Percentiles rank a stretch among this genome's conserved stretches.
These are phyloP conservation scores for Tilletia horrida DNA, from an alignment of 1,284 basidiomycete genomes.

Conservation along the genomic window DNA sequence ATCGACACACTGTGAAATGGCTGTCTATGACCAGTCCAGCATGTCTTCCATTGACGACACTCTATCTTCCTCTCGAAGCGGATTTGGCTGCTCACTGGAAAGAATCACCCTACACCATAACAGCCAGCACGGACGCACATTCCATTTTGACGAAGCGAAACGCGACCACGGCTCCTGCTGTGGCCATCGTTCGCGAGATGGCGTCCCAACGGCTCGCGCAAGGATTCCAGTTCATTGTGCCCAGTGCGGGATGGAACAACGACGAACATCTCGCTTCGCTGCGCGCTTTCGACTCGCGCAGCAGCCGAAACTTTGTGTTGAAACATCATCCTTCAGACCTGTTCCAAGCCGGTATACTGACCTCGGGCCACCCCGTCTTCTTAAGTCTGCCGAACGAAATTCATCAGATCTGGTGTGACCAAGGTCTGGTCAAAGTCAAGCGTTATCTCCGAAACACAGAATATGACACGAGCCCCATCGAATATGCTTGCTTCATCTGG, in stretches of 20 bases:
- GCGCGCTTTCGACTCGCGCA: neutral
- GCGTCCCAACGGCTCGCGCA: conserved; percentile 84
- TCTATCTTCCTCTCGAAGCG: conserved; percentile 57
- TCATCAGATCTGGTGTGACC: conserved; percentile 79
- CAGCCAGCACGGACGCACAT: conserved; percentile 45
- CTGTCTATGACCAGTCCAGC: conserved; percentile 64
- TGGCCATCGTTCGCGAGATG: conserved; percentile 82
- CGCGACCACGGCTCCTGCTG: conserved; percentile 67
- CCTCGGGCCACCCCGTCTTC: conserved; percentile 66
- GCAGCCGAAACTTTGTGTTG: conserved; percentile 25
- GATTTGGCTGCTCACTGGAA: conserved; percentile 49
- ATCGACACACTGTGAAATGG: conserved; percentile 90
- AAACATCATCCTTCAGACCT: conserved; percentile 48
- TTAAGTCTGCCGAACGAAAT: conserved; percentile 93
- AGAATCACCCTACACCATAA: conserved; percentile 51
- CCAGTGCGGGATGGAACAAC: conserved; percentile 13
- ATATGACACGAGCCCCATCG: conserved; percentile 63
- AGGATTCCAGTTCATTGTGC: conserved; percentile 86
- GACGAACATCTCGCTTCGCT: neutral
- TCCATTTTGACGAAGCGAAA: conserved; percentile 51
- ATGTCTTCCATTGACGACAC: conserved; percentile 88
- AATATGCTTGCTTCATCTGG: conserved; percentile 88
- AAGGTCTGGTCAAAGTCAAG: conserved; percentile 81
- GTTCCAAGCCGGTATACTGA: conserved; percentile 50
- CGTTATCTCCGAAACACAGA: conserved; percentile 77